Evolutionary conservation across 2,329 filamentous ascomycete species (phyloP), one percentile per base, ranked within the genome.

Genomic region (Penicillium sp.): DNA sequence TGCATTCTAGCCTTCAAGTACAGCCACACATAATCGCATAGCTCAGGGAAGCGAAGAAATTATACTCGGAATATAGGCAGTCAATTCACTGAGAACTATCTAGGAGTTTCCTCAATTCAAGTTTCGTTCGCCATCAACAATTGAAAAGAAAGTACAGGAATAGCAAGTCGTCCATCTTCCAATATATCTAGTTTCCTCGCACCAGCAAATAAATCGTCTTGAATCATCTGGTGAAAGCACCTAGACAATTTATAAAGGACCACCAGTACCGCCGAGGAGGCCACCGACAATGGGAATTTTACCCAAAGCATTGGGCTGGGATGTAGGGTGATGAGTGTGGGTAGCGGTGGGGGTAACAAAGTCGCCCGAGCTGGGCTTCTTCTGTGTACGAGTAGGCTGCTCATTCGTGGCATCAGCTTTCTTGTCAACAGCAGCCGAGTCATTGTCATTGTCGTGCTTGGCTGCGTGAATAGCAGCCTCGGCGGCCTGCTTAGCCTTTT

Each of bases 251-350:
- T 56, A 64, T 16, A 65, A 38, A 28, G 46, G 15, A 10, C 26
- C 55, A 21, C 58, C 58, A 29, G 51, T 44, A 38, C 52, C 57
- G 42, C 54, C 54, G 4, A 62, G 58, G 8, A 69, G 26, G 4
- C 53, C 49, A 45, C 66, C 66, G 10, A 69, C 8, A 8, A 69
- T 4, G 6, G 66, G 66, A 16, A 69, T 6, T 0, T 53, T 56
- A 16, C 57, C 56, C 33, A 67, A 26, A 6, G 54, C 45, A 16
- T 63, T 63, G 13, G 59, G 52, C 49, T 57, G 10, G 15, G 60
- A 55, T 6, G 47, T 51, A 29, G 60, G 26, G 24, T 62, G 46
- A 31, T 34, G 12, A 5, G 55, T 59, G 24, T 44, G 36, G 2
- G 53, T 60, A 31, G 60, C 43, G 33, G 60, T 58, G 4, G 60